Percentiles rank a stretch among this genome's conserved stretches.
phyloP scores from a whole-genome alignment of 2,329 filamentous ascomycete genomes.

The Ascochyta pisi region DNA sequence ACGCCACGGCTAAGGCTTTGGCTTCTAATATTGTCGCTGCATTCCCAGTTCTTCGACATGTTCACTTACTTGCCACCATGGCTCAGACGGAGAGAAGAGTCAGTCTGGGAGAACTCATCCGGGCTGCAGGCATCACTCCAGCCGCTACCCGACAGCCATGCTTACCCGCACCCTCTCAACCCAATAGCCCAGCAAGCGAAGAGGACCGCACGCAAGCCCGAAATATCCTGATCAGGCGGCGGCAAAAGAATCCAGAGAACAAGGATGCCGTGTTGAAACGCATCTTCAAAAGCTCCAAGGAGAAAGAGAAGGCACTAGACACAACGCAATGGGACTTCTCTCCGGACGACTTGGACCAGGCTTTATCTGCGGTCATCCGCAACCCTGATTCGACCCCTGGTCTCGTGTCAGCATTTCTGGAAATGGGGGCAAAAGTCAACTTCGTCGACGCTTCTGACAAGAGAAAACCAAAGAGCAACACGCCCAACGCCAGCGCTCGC shows the following conservation, averaged over 20 bases:
- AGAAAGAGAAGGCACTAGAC: slow-evolving; percentile 42
- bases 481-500: slow-evolving; percentile 28
- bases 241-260: slow-evolving; percentile 39
- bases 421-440: slow-evolving; percentile 46
- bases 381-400: slow-evolving; percentile 39
- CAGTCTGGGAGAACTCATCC: slow-evolving; percentile 40
- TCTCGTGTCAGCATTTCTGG: slow-evolving; percentile 44
- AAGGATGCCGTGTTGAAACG: slow-evolving; percentile 43
- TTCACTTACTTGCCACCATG: slow-evolving; percentile 26
- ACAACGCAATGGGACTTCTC: slow-evolving; percentile 37
- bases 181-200: slow-evolving; percentile 38
- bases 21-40: slow-evolving; percentile 10
- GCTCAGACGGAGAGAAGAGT: slow-evolving; percentile 27
- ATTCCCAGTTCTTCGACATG: slow-evolving; percentile 15
- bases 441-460: slow-evolving; percentile 28
- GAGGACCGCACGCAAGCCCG: slow-evolving; percentile 42
- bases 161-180: slow-evolving; percentile 42
- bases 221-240: slow-evolving; percentile 40
- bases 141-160: slow-evolving; percentile 39
- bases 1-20: slow-evolving; percentile 8
- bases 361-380: slow-evolving; percentile 42
- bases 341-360: slow-evolving; percentile 46
- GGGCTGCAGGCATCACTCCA: slow-evolving; percentile 36
- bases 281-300: slow-evolving; percentile 46
- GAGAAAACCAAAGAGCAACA: slow-evolving; percentile 32